Percentiles rank a stretch among this genome's conserved stretches.
These are phyloP conservation scores for Lichtheimia corymbifera DNA, from an alignment of 371 early-diverging fungal species.

Conservation along the genomic window DNA sequence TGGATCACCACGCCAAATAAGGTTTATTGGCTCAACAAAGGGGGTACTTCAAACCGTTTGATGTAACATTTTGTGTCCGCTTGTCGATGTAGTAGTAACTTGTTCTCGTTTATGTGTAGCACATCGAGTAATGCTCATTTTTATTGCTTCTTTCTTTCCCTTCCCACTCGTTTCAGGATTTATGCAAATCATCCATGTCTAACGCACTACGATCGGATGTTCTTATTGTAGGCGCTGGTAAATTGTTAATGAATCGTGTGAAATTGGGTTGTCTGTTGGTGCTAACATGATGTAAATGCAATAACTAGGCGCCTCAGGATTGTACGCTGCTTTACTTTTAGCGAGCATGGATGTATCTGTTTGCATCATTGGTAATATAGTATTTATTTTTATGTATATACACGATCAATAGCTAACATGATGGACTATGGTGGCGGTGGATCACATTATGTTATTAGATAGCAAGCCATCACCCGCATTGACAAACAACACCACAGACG, in stretches of 20 bases:
- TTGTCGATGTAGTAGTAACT: slow-evolving; percentile 2
- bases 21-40: no score
- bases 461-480: slow-evolving; percentile 15
- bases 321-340: slow-evolving; percentile 39
- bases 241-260: background rate
- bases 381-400: background rate
- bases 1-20: slow-evolving; percentile 8
- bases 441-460: background rate
- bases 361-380: slow-evolving; percentile 35
- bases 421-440: background rate
- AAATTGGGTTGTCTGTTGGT: background rate
- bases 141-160: slow-evolving; percentile 19
- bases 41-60: background rate
- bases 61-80: background rate
- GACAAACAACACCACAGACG: slow-evolving; percentile 3
- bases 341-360: slow-evolving; percentile 35
- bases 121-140: background rate
- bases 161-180: slow-evolving; percentile 6
- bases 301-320: slow-evolving; percentile 31
- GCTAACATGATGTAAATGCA: background rate
- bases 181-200: slow-evolving; percentile 15
- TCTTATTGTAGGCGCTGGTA: slow-evolving; percentile 45
- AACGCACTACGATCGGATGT: slow-evolving; percentile 28
- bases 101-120: slow-evolving; percentile 4
- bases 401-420: background rate